Conservation (phyloP, 1,284 basidiomycete species). For the Tilletia walkeri region DNA sequence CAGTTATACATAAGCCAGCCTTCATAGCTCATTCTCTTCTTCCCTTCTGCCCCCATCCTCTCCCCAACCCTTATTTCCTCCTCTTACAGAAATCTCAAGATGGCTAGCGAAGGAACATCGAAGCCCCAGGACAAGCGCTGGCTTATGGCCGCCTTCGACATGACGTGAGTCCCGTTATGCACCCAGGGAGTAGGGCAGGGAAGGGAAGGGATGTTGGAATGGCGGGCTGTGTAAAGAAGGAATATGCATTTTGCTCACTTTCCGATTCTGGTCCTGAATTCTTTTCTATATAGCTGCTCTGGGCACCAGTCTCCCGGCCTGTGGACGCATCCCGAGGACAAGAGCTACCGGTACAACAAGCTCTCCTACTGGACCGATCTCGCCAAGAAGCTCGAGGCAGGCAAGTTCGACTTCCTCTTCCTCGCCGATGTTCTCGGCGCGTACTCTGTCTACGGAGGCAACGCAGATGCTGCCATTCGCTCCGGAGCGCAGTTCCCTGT, state of each 20-base stretch:
- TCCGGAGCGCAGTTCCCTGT: constrained; percentile 51
- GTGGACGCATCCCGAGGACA: constrained; percentile 41
- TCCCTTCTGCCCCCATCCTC: too few species aligned
- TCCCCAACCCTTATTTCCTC: too few species aligned
- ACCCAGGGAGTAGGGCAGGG: background rate
- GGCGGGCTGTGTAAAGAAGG: too few species aligned
- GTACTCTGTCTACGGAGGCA: constrained; percentile 45
- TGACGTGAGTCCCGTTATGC: background rate
- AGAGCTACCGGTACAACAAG: constrained; percentile 40
- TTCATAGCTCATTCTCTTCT: too few species aligned
- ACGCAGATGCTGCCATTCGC: constrained; percentile 38
- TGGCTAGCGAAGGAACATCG: constrained; percentile 9
- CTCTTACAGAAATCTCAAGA: background rate
- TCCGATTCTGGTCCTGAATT: background rate
- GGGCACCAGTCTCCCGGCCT: constrained; percentile 48
- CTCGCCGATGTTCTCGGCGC: constrained; percentile 51
- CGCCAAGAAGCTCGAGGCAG: constrained; percentile 43
- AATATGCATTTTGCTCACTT: background rate
- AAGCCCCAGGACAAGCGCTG: constrained; percentile 11
- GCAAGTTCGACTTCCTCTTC: constrained; percentile 48
- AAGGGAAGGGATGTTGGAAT: background rate
- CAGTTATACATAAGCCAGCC: too few species aligned
- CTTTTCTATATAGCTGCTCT: constrained; percentile 5
- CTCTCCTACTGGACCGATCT: constrained; percentile 47
- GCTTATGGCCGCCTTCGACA: constrained; percentile 17